Evolutionary conservation across 2,329 filamentous ascomycete species (phyloP), one percentile per base, ranked within the genome.

Genomic region (Gaeumannomyces sp.): DNA sequence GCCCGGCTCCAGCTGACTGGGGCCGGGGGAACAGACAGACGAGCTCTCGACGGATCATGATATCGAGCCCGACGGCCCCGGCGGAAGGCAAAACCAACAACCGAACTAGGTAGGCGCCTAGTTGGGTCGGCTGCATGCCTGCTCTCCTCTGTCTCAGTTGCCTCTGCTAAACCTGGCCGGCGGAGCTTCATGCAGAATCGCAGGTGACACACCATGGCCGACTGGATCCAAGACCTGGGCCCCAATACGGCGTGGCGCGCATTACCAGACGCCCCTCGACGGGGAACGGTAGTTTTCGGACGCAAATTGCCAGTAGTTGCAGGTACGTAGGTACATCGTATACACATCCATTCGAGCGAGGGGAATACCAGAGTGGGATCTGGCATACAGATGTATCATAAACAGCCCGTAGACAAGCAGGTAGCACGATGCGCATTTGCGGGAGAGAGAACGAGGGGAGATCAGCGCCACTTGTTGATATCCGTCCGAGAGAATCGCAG

Each of bases 151-250:
- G 45, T 53, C 45, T 53, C 45, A 25, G 45, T 53, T 53, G 45
- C 45, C 45, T 53, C 45, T 53, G 45, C 22, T 53, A 53, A 53
- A 22, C 22, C 45, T 53, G 19, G 45, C 45, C 45, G 45, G 45
- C 45, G 45, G 45, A 53, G 45, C 45, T 53, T 53, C 45, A 53
- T 53, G 45, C 45, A 53, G 45, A 53, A 53, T 53, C 45, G 45
- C 45, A 53, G 45, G 45, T 53, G 45, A 53, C 45, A 53, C 45
- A 53, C 45, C 45, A 53, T 25, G 45, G 45, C 22, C 45, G 45
- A n/a, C 45, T 53, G 45, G 45, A n/a, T n/a, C 45, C 45, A 53
- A 53, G 45, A 53, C 45, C 45, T 53, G 45, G 45, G 45, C 19
- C 45, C 45, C 22, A 53, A 53, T 11, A 53, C 22, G 45, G 45